phyloP scores from a whole-genome alignment of 306 rosid species.

The Cercis canadensis region DNA sequence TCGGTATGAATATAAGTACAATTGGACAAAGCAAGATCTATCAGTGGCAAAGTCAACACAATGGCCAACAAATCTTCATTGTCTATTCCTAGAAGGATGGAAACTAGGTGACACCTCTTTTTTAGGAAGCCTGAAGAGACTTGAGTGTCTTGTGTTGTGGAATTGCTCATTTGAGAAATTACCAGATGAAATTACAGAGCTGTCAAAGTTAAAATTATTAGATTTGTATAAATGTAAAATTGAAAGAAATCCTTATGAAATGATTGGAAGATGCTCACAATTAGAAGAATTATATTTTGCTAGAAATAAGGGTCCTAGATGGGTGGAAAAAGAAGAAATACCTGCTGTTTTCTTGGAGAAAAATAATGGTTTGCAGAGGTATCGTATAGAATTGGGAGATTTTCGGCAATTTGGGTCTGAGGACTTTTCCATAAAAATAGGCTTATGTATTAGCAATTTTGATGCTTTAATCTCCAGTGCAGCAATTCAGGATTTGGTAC shows the following conservation, averaged over 20 bases:
- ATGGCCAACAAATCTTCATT: not conserved
- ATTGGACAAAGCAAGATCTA: not conserved
- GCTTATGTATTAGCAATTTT: too few species aligned
- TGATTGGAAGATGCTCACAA: not conserved
- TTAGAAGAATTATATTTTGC: not conserved
- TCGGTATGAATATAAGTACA: rapidly evolving
- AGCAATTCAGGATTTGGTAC: not conserved
- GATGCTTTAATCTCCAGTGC: not conserved
- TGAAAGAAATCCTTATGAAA: not conserved
- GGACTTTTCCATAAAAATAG: not conserved
- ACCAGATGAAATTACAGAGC: not conserved
- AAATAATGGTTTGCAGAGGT: not conserved
- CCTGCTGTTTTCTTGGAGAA: too few species aligned
- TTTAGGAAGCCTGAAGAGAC: not conserved
- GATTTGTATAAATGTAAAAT: not conserved
- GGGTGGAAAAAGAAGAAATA: too few species aligned
- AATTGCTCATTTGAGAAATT: not conserved
- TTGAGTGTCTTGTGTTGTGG: not conserved
- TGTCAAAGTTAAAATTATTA: too few species aligned
- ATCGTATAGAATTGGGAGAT: not conserved
- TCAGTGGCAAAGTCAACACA: not conserved
- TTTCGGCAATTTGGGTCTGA: too few species aligned
- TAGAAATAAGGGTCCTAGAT: too few species aligned
- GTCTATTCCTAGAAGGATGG: not conserved
- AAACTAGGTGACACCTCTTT: not conserved